phyloP scores from a whole-genome alignment of 495 filamentous ascomycete genomes.

The Rusavskia elegans region DNA sequence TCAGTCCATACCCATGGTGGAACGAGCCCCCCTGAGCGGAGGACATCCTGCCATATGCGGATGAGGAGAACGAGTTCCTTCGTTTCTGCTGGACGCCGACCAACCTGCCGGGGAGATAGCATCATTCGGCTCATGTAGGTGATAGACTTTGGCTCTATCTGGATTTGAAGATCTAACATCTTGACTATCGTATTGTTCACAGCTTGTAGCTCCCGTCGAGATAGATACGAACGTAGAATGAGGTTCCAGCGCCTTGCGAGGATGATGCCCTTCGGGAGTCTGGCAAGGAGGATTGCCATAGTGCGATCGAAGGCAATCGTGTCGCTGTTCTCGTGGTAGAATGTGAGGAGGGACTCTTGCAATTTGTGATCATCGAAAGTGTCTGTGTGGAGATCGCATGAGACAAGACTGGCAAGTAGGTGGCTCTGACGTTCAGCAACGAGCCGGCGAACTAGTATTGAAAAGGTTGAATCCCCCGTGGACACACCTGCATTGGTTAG shows the following conservation, averaged over 20 bases:
- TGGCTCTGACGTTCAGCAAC: slow-evolving; percentile 36
- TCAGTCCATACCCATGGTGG: slow-evolving; percentile 27
- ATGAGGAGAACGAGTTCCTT: slow-evolving; percentile 16
- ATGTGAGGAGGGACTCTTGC: slow-evolving; percentile 39
- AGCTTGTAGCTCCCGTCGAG: slow-evolving; percentile 5
- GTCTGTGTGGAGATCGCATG: slow-evolving; percentile 63
- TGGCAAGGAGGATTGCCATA: slow-evolving; percentile 27
- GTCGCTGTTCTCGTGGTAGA: slow-evolving; percentile 32
- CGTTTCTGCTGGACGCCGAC: slow-evolving; percentile 1
- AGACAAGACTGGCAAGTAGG: slow-evolving; percentile 41
- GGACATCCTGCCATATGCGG: slow-evolving; percentile 17
- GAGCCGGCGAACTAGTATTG: slow-evolving; percentile 39
- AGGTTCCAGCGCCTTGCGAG: slow-evolving; percentile 22
- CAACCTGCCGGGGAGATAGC: slow-evolving; percentile 8
- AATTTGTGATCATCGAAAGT: slow-evolving; percentile 44
- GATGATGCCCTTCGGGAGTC: slow-evolving; percentile 8
- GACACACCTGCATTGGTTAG: slow-evolving; percentile 43
- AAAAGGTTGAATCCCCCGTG: slow-evolving; percentile 40
- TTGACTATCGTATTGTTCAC: slow-evolving; percentile 10
- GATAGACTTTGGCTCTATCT: slow-evolving; percentile 8
- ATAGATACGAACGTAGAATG: slow-evolving; percentile 21
- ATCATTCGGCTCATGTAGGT: slow-evolving; percentile 6
- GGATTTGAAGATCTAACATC: slow-evolving; percentile 13
- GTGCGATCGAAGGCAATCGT: slow-evolving; percentile 37
- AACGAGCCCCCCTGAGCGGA: slow-evolving; percentile 18